Evolutionary conservation across 108 stramenopile species (phyloP), one percentile per base, ranked within the genome.

Genomic region (Nitzschia sp.): DNA sequence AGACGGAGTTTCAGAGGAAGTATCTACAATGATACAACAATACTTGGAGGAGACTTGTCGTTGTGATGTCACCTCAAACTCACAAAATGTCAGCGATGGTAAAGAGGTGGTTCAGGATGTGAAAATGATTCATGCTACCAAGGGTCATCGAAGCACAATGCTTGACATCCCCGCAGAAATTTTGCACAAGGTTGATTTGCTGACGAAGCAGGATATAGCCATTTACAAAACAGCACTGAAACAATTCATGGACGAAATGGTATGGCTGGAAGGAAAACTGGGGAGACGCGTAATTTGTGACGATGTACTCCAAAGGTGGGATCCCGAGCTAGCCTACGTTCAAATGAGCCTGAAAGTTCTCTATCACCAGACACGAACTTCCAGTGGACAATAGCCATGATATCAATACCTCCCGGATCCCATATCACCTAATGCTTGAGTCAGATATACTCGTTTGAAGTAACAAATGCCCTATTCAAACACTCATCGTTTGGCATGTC

Each of bases 271-370:
- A 46, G 42, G 42, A 10, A 43, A 62, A n/a, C 41, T 62, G 17
- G 43, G 21, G n/a, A 41, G 61, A 3, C 61, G 61, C 8, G 43
- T 62, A 15, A 20, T 62, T 46, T 62, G 61, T 46, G 61, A 62
- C 22, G 15, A 41, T 19, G 61, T 62, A 6, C 24, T 62, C 38
- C 20, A 62, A 20, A 62, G 43, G 22, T 62, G 41, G 61, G 61
- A 38, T 10, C 11, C 9, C 8, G 61, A 62, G 43, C 40, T 62
- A 22, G 43, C 19, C 19, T 62, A 44, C 43, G 22, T 62, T n/a
- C 14, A 17, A 17, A 3, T 48, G 2, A 48, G 46, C 17, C 17
- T 48, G 46, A 48, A 48, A 34, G 29, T 5, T 34, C 29, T 34
- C 29, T 34, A 34, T 34, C 29, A 34, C 5, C 29, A 34, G 29